A percentile compares a stretch with the other conserved stretches of the same genome.
phyloP scores from a whole-genome alignment of 2,329 filamentous ascomycete species.

The Clarireedia sp. region DNA sequence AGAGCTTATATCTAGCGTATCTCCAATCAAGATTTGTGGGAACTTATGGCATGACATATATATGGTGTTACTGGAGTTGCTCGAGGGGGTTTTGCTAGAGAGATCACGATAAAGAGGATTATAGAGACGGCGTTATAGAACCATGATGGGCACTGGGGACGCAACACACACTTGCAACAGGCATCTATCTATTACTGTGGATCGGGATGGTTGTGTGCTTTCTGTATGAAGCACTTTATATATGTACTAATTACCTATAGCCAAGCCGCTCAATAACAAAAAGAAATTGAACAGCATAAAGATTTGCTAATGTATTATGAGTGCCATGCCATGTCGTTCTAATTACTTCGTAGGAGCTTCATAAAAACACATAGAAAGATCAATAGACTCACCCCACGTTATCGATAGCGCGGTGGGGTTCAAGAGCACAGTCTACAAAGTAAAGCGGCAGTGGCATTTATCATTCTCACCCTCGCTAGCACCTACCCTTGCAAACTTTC shows the following conservation, averaged over 20 bases:
- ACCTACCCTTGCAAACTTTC: constrained; percentile 1
- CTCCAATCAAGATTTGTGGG: neutral
- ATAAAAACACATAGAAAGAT: too few species aligned
- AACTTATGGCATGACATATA: too few species aligned
- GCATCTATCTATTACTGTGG: neutral
- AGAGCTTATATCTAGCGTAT: neutral
- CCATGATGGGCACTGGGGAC: too few species aligned
- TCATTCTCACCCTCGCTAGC: constrained; percentile 6
- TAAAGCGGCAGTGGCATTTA: neutral
- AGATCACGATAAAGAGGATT: neutral
- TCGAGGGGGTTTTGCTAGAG: neutral
- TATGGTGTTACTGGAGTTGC: neutral
- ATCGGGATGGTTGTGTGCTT: neutral
- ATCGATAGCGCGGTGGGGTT: too few species aligned
- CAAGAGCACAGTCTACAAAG: neutral
- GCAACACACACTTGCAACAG: too few species aligned
- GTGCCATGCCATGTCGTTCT: too few species aligned
- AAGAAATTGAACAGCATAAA: too few species aligned
- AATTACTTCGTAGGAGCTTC: too few species aligned
- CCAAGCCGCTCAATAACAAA: too few species aligned
- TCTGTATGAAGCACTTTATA: neutral
- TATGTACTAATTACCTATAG: neutral
- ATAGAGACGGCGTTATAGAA: neutral
- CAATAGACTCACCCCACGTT: too few species aligned
- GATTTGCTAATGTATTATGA: too few species aligned